A percentile compares a stretch with the other conserved stretches of the same genome.
These are phyloP conservation scores for Combretum micranthum DNA, from an alignment of 345 rosid species.

Conservation along the genomic window DNA sequence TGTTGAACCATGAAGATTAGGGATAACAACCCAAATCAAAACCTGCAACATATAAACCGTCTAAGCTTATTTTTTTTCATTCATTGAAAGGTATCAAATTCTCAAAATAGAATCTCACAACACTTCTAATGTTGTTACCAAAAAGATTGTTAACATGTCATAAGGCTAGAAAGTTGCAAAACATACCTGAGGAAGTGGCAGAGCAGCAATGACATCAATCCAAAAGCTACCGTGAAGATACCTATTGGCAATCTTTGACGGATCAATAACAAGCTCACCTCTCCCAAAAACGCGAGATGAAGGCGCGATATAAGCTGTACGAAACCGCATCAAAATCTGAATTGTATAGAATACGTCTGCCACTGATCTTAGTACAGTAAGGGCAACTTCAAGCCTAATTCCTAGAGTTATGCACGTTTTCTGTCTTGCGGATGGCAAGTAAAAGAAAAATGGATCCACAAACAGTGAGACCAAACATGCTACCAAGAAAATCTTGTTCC, in stretches of 20 bases:
- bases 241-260: slow-evolving; percentile 48
- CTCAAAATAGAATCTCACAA: background rate
- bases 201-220: slow-evolving; percentile 68
- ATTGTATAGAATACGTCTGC: slow-evolving; percentile 67
- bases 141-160: background rate
- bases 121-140: too few species aligned
- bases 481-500: slow-evolving; percentile 71
- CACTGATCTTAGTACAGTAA: slow-evolving; percentile 54
- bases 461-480: slow-evolving; percentile 70
- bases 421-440: slow-evolving; percentile 44
- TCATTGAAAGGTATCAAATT: too few species aligned
- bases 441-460: slow-evolving; percentile 78
- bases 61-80: too few species aligned
- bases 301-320: slow-evolving; percentile 78
- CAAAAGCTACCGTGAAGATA: slow-evolving; percentile 54
- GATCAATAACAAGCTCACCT: slow-evolving; percentile 80
- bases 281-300: slow-evolving; percentile 88
- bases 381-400: slow-evolving; percentile 45
- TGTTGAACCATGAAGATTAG: slow-evolving; percentile 62
- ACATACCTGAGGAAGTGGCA: slow-evolving; percentile 82
- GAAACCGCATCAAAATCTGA: slow-evolving; percentile 62
- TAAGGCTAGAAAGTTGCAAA: background rate
- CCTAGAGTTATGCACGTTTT: slow-evolving; percentile 57
- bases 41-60: slow-evolving; percentile 33
- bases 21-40: slow-evolving; percentile 73